A percentile compares a stretch with the other conserved stretches of the same genome.
These are phyloP conservation scores for Phytopythium oedochilum DNA, from an alignment of 352 stramenopile genomes.

Conservation along the genomic window DNA sequence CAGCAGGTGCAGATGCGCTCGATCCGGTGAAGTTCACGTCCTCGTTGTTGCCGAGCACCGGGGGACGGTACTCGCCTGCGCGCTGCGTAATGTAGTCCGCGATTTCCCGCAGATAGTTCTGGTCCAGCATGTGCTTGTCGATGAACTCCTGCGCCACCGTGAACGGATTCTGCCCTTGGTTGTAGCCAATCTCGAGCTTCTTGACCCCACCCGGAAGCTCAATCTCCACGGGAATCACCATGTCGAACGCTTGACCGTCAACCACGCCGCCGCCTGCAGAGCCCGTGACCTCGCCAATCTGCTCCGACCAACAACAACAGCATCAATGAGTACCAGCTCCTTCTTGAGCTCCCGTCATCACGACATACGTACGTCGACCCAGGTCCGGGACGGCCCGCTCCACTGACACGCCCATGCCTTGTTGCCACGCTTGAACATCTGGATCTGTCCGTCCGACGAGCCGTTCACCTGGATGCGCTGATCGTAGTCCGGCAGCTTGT, in stretches of 20 bases:
- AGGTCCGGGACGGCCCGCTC: constrained; percentile 87
- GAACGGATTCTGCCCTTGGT: constrained; percentile 97
- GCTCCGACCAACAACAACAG: background rate
- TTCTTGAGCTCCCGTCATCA: background rate
- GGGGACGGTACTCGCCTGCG: constrained; percentile 70
- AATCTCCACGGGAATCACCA: constrained; percentile 97
- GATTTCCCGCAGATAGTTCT: constrained; percentile 92
- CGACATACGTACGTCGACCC: constrained; percentile 90
- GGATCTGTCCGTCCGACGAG: constrained; percentile 92
- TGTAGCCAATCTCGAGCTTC: constrained; percentile 97
- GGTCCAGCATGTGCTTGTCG: constrained; percentile 93
- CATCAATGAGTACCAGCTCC: background rate
- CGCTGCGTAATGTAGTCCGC: constrained; percentile 96
- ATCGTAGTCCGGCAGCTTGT: constrained; percentile 93
- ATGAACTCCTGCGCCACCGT: constrained; percentile 95
- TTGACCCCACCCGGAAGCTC: constrained; percentile 89
- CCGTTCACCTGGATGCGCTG: constrained; percentile 65
- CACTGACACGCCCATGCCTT: constrained; percentile 95
- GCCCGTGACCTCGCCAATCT: constrained; percentile 86
- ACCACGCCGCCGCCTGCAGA: constrained; percentile 83
- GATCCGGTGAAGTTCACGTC: constrained; percentile 14
- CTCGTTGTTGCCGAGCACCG: constrained; percentile 48
- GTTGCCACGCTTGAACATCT: constrained; percentile 94
- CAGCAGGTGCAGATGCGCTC: constrained; percentile 2
- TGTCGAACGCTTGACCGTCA: constrained; percentile 92